Evolutionary conservation across 2,329 filamentous ascomycete genomes (phyloP).

Genomic region (Sporothrix inflata): DNA sequence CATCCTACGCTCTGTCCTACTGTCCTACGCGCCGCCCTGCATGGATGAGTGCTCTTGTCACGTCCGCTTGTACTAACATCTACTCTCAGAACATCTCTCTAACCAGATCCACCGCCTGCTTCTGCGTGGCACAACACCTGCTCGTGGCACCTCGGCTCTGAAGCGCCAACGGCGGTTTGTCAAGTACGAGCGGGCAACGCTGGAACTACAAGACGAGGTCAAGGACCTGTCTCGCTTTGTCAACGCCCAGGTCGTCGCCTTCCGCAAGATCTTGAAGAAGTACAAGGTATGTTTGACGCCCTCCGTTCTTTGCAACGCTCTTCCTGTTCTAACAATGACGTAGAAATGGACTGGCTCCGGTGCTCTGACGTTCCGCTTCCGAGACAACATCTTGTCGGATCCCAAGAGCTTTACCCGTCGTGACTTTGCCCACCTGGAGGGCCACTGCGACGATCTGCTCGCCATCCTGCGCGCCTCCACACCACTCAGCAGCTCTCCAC

Average conservation of each 20-base stretch:
- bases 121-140: conserved; percentile 47
- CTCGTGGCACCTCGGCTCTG: conserved; percentile 42
- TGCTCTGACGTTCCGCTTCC: conserved; percentile 66
- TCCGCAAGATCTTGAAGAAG: conserved; percentile 80
- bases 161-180: conserved; percentile 57
- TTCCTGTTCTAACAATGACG: conserved; percentile 37
- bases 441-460: conserved; percentile 56
- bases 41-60: neutral
- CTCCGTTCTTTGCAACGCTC: neutral
- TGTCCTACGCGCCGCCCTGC: neutral
- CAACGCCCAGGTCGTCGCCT: conserved; percentile 73
- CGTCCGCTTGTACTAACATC: neutral
- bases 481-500: conserved; percentile 45
- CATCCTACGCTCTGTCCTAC: neutral
- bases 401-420: conserved; percentile 73
- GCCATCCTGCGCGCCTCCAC: conserved; percentile 51
- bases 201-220: conserved; percentile 70
- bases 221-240: conserved; percentile 72
- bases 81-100: conserved; percentile 51
- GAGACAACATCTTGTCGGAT: conserved; percentile 64
- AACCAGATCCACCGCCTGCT: conserved; percentile 53
- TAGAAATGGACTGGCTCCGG: conserved; percentile 79
- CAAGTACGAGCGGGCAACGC: conserved; percentile 57
- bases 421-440: conserved; percentile 60
- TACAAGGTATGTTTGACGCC: conserved; percentile 61